phyloP scores from a whole-genome alignment of 345 rosid genomes.

The Sapria himalayana region DNA sequence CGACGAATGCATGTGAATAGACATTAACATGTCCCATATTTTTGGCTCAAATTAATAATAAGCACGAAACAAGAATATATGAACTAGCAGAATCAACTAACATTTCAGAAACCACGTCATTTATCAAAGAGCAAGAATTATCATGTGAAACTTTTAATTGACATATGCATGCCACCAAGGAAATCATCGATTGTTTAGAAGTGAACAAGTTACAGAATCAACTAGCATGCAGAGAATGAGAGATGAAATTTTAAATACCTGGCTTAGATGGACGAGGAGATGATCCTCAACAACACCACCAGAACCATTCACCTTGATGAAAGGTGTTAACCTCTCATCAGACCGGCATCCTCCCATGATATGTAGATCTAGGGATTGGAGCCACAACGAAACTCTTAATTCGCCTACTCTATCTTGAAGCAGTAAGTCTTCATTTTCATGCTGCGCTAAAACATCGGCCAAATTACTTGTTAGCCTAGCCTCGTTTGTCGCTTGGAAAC shows the following conservation, averaged over 20 bases:
- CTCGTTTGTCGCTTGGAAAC: constrained; percentile 11
- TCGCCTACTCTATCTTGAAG: constrained; percentile 40
- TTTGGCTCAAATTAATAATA: no score
- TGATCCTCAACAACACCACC: constrained; percentile 59
- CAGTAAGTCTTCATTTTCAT: constrained; percentile 44
- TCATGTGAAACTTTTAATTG: no score
- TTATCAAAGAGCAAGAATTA: not conserved
- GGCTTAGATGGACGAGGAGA: constrained; percentile 59
- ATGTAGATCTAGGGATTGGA: constrained; percentile 81
- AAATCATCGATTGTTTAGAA: no score
- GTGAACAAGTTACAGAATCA: not conserved
- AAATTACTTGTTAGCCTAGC: constrained; percentile 32
- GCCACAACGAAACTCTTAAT: constrained; percentile 68
- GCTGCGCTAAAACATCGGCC: constrained; percentile 27
- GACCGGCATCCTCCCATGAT: constrained; percentile 90
- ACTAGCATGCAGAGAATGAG: not conserved
- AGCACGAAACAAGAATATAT: not conserved
- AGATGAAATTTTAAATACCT: constrained; percentile 18
- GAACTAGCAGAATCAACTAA: not conserved
- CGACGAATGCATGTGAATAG: no score
- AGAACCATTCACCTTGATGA: constrained; percentile 50
- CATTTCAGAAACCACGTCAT: not conserved
- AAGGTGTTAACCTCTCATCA: constrained; percentile 86
- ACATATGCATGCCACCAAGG: no score
- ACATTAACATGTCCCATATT: no score